Percentiles rank a stretch among this genome's conserved stretches.
Conservation (phyloP, 148 eudicot species). For the Chenopodium suecicum region DNA sequence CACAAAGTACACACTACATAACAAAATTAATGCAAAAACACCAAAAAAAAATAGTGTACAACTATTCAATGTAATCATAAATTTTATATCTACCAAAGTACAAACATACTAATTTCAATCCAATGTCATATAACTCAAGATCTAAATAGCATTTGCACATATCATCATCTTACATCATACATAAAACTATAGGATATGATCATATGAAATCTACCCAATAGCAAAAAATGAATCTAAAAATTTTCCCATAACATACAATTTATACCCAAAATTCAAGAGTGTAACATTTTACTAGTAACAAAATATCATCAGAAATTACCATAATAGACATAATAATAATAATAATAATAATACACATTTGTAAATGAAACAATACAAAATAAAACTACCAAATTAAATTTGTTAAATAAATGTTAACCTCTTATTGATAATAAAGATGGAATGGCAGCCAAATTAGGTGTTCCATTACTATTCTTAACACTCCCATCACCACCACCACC, state of each 20-base stretch:
- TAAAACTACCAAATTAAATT: neutral
- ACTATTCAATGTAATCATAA: neutral
- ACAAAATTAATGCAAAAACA: neutral
- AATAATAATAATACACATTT: neutral
- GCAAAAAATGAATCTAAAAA: neutral
- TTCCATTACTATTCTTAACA: conserved; percentile 20
- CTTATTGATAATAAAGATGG: conserved; percentile 76
- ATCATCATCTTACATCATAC: neutral
- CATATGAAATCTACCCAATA: neutral
- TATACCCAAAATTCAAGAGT: neutral
- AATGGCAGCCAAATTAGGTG: conserved; percentile 59
- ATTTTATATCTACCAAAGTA: neutral
- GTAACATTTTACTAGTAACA: neutral
- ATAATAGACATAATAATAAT: neutral
- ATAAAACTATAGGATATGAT: neutral
- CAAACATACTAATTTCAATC: neutral
- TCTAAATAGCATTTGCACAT: neutral
- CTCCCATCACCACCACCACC: neutral
- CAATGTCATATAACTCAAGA: neutral
- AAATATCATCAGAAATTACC: neutral
- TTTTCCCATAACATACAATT: neutral
- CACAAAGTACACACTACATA: too few species aligned
- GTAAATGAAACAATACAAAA: neutral
- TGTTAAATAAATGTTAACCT: conserved; percentile 26
- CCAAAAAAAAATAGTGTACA: neutral